Percentiles rank a stretch among this genome's conserved stretches.
Conservation (phyloP, 768 basidiomycete genomes). For the Auricularia cornea region DNA sequence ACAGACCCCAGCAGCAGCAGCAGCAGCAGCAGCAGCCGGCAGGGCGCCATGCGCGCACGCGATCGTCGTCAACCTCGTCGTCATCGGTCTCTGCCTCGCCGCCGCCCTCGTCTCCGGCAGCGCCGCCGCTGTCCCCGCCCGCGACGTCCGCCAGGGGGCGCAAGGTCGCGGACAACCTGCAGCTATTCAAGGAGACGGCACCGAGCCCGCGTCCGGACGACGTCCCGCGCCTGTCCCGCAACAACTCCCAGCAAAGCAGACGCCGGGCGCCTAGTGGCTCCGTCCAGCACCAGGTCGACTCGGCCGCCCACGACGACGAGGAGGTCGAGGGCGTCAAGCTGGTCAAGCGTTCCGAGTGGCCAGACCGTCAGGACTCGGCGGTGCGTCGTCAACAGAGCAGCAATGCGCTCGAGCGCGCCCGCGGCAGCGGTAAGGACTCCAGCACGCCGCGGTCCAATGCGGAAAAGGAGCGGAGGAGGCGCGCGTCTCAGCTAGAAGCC, state of each 20-base stretch:
- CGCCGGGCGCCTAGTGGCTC: conserved; percentile 17
- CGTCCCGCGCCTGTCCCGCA: conserved; percentile 26
- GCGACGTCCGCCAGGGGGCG: conserved; percentile 49
- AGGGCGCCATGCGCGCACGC: neutral
- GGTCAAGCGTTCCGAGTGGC: conserved; percentile 80
- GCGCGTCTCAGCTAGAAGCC: neutral
- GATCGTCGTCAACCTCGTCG: conserved; percentile 1
- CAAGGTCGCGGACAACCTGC: conserved; percentile 75
- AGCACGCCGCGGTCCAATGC: neutral
- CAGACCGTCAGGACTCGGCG: conserved; percentile 66
- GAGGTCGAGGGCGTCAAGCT: conserved; percentile 48
- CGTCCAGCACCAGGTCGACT: conserved; percentile 23
- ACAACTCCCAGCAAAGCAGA: neutral
- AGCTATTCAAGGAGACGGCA: conserved; percentile 70
- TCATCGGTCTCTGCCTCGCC: conserved; percentile 9
- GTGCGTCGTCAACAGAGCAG: conserved; percentile 61
- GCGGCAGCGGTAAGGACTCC: conserved; percentile 38
- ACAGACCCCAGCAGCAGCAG: neutral
- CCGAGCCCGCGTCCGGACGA: neutral
- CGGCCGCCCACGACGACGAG: conserved; percentile 32
- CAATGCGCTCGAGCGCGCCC: conserved; percentile 47
- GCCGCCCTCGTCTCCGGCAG: neutral
- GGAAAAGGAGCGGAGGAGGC: conserved; percentile 1
- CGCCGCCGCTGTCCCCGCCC: conserved; percentile 1
- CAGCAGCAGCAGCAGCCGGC: neutral